These are phyloP conservation scores for Amaranthus tricolor DNA, from an alignment of 179 eudicot genomes.

Conservation along the genomic window DNA sequence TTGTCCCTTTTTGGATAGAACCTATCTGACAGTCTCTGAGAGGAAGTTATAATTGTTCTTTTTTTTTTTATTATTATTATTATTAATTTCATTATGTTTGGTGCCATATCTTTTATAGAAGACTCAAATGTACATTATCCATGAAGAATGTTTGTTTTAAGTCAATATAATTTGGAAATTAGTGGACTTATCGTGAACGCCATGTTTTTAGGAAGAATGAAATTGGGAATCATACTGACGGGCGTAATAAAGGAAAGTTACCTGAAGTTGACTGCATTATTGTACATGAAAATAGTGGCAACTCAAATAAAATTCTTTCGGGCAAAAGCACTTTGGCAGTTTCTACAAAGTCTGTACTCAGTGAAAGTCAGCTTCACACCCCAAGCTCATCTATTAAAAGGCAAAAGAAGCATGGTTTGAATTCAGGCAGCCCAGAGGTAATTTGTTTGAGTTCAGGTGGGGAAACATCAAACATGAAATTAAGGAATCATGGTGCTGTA, in stretches of 20 bases:
- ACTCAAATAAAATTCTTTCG: conserved; percentile 4
- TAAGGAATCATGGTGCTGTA: conserved; percentile 22
- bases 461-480: conserved; percentile 41
- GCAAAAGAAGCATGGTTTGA: conserved; percentile 40
- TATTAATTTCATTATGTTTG: neutral
- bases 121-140: conserved; percentile 6
- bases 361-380: conserved; percentile 21
- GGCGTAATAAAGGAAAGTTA: conserved; percentile 11
- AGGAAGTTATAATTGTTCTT: neutral
- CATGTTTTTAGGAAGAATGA: conserved; percentile 16
- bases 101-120: neutral
- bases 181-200: conserved; percentile 8
- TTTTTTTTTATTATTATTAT: too few relatives aligned
- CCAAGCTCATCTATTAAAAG: conserved; percentile 38
- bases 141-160: neutral
- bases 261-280: conserved; percentile 13
- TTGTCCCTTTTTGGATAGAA: neutral
- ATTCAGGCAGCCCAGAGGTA: conserved; percentile 37
- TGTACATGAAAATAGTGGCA: neutral
- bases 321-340: conserved; percentile 23
- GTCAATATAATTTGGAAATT: neutral
- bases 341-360: conserved; percentile 27
- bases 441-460: conserved; percentile 43
- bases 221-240: conserved; percentile 15
- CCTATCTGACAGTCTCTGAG: neutral